Base-by-base conservation (phyloP, 345 rosid genomes). In the Adansonia digitata region DNA sequence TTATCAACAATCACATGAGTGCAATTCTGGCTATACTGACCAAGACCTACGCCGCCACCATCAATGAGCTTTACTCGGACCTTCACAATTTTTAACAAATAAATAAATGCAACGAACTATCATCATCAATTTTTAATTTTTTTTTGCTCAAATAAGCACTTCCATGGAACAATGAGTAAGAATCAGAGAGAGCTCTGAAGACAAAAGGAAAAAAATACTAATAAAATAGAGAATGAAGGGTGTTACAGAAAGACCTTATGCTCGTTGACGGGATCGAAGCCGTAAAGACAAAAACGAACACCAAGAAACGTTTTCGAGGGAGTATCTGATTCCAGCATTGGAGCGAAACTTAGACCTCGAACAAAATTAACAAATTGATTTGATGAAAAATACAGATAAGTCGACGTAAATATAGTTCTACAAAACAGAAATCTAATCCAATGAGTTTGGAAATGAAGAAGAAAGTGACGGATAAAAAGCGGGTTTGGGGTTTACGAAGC, bases 1-100 rank as follows among this genome's bases (percentile, higher is more conserved):
- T 82, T 87, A 75, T 92, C 90, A 24, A 95, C 98, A 15, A 95
- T 83, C 46, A 93, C 82, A 46, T 91, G 98, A 69, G 93, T 89
- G 80, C 85, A 89, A 51, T 31, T 79, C 70, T 82, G 86, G 61
- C 62, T 75, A 72, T 79, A 73, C 52, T 73, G 88, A 26, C 82
- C 88, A 49, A 77, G 85, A 27, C 90, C 99, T 42, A 88, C 86
- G 69, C 90, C 98, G 37, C 94, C 97, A 56, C 93, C 89, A 13
- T 77, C 78, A 51, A 85, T 12, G 57, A 91, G 94, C 98, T 90
- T 95, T 1, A 88, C 82, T 39, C 89, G 87, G 70, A 90, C 84
- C 98, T 90, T 64, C 68, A 78, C 10, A 34, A 17, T 53, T 57
- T n/a, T 17, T 0, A 35, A 4, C 1, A 24, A 69, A 34, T 22